These are phyloP conservation scores for Syzygium syzygioides DNA, from an alignment of 441 rosid species.

Conservation along the genomic window DNA sequence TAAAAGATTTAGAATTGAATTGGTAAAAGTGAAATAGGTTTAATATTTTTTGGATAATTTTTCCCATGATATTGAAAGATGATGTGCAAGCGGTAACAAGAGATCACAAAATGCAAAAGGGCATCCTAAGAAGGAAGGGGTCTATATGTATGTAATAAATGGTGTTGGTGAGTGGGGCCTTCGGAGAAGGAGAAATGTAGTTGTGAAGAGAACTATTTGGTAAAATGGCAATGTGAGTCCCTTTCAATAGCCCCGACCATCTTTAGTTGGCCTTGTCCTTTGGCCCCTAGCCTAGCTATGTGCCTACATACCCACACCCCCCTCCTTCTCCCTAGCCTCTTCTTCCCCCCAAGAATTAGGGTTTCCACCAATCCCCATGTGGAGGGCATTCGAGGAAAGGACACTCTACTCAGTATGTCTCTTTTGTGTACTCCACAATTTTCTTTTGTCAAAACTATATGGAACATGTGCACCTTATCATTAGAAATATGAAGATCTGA, in stretches of 20 bases:
- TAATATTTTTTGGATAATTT: no score
- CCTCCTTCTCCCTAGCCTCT: neutral
- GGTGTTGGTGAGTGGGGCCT: neutral
- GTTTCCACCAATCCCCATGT: neutral
- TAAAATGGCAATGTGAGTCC: neutral
- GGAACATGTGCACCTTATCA: neutral
- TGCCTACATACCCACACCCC: neutral
- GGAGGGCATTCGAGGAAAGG: neutral
- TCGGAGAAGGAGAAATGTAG: neutral
- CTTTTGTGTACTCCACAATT: neutral
- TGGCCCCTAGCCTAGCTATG: neutral
- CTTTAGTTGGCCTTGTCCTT: neutral
- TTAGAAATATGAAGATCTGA: neutral
- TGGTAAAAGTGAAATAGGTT: no score
- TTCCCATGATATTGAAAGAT: neutral
- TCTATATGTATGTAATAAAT: neutral
- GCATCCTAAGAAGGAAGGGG: neutral
- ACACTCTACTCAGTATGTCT: neutral
- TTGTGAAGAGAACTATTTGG: neutral
- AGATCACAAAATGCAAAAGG: neutral
- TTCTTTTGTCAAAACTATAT: neutral
- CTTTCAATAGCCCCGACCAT: neutral
- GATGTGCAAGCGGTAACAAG: neutral
- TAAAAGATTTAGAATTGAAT: no score
- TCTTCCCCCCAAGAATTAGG: neutral